Evolutionary conservation across 306 rosid genomes (phyloP).

Genomic region (Echinosophora koreensis): DNA sequence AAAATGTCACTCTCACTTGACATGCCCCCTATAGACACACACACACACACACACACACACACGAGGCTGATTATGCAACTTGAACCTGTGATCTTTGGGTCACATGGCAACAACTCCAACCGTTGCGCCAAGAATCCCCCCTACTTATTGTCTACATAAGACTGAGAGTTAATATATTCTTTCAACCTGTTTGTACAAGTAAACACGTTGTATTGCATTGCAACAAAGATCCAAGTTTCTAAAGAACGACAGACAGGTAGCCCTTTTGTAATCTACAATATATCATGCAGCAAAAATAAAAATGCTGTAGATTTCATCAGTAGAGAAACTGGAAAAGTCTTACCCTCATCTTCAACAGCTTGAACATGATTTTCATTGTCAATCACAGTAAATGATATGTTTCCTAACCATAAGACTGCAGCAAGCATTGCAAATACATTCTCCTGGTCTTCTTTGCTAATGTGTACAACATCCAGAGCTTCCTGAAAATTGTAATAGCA

Average conservation of each 20-base stretch:
- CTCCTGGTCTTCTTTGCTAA: slow-evolving; percentile 85
- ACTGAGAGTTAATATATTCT: slow-evolving; percentile 5
- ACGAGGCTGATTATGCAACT: no score
- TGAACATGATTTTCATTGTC: slow-evolving; percentile 97
- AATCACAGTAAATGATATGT: slow-evolving; percentile 76
- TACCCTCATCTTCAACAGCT: slow-evolving; percentile 89
- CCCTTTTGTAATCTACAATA: slow-evolving; percentile 16
- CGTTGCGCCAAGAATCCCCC: background rate
- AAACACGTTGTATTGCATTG: slow-evolving; percentile 19
- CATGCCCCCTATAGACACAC: no score
- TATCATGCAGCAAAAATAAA: slow-evolving; percentile 15
- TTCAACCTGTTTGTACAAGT: background rate
- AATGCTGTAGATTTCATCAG: slow-evolving; percentile 1
- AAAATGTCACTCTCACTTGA: no score
- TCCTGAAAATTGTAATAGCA: slow-evolving; percentile 65
- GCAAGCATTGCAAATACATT: slow-evolving; percentile 98
- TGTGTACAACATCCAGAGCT: slow-evolving; percentile 93
- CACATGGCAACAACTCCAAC: background rate
- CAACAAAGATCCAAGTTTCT: slow-evolving; percentile 8
- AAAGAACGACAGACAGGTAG: background rate
- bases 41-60: no score
- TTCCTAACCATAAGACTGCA: slow-evolving; percentile 99
- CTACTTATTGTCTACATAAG: background rate
- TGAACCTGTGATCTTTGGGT: background rate
- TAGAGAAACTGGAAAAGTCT: slow-evolving; percentile 38